Evolutionary conservation across 2,329 filamentous ascomycete genomes (phyloP).

Genomic region (Sarocladium kiliense): DNA sequence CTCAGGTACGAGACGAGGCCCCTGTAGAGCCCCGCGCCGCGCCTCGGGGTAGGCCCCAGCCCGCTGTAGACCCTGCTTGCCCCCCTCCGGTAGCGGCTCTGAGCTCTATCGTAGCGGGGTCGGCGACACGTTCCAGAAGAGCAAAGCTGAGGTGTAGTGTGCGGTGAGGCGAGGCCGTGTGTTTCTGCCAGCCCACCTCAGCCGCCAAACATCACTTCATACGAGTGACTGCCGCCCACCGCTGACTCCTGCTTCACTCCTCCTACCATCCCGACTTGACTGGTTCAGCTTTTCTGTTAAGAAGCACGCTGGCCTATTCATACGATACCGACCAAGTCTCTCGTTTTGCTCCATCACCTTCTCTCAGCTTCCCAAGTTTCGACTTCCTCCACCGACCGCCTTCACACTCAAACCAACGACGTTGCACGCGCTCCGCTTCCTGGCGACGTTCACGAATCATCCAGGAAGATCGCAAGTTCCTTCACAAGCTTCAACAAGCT

Average conservation of each 20-base stretch:
- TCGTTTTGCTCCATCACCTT: neutral
- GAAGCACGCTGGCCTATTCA: neutral
- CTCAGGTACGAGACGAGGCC: constrained; percentile 5
- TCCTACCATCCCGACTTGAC: neutral
- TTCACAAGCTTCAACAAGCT: neutral
- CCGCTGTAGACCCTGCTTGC: neutral
- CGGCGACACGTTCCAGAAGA: neutral
- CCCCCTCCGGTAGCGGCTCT: neutral
- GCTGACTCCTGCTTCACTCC: neutral
- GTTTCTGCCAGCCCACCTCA: constrained; percentile 9
- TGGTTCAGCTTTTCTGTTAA: neutral
- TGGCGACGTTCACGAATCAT: neutral
- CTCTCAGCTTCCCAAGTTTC: neutral
- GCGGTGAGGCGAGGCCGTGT: neutral
- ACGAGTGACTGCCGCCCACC: neutral
- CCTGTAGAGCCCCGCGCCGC: neutral
- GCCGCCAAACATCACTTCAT: constrained; percentile 3
- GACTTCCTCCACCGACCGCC: neutral
- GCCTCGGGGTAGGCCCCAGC: neutral
- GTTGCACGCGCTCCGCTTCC: neutral
- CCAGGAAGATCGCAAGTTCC: neutral
- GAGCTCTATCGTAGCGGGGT: neutral
- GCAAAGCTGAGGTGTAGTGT: neutral
- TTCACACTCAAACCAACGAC: neutral
- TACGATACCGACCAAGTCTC: neutral